Conservation (phyloP, 2,329 filamentous ascomycete genomes). For the Aspergillus eucalypticola region DNA sequence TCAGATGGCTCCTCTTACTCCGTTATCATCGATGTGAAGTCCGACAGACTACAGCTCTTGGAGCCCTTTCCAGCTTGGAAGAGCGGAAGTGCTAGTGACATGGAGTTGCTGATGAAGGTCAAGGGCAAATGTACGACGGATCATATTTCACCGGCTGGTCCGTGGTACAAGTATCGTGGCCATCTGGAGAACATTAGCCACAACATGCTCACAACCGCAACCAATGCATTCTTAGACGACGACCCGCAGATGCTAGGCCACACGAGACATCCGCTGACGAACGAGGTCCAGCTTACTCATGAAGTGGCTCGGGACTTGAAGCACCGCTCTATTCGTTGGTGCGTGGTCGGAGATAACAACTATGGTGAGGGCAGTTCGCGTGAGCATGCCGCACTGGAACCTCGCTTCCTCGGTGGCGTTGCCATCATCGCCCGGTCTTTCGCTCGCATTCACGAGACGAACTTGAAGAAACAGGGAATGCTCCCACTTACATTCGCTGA, state of each 20-base stretch:
- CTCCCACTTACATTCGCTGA: constrained; percentile 90
- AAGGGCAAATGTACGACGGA: constrained; percentile 93
- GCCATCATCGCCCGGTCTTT: constrained; percentile 93
- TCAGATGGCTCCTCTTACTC: constrained; percentile 10
- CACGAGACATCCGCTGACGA: constrained; percentile 64
- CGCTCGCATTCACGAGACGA: constrained; percentile 98
- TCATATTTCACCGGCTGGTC: constrained; percentile 82
- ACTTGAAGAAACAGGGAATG: constrained; percentile 99
- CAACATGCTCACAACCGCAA: constrained; percentile 98
- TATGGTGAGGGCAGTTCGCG: constrained; percentile 94
- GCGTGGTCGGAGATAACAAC: constrained; percentile 96
- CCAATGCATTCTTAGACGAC: constrained; percentile 62
- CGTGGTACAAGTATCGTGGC: constrained; percentile 97
- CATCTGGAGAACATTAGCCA: constrained; percentile 99
- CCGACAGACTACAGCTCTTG: constrained; percentile 22
- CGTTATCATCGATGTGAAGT: constrained; percentile 15
- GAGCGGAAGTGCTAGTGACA: constrained; percentile 67
- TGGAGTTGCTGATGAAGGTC: constrained; percentile 91
- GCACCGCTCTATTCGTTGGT: constrained; percentile 88
- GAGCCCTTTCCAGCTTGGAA: constrained; percentile 19
- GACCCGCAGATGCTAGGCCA: constrained; percentile 30
- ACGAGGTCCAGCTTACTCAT: constrained; percentile 78
- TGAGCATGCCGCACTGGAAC: constrained; percentile 95
- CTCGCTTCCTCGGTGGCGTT: constrained; percentile 87
- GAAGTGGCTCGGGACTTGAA: constrained; percentile 94